Evolutionary conservation across 257 asterid species (phyloP).

Genomic region (Capsicum rhomboideum): DNA sequence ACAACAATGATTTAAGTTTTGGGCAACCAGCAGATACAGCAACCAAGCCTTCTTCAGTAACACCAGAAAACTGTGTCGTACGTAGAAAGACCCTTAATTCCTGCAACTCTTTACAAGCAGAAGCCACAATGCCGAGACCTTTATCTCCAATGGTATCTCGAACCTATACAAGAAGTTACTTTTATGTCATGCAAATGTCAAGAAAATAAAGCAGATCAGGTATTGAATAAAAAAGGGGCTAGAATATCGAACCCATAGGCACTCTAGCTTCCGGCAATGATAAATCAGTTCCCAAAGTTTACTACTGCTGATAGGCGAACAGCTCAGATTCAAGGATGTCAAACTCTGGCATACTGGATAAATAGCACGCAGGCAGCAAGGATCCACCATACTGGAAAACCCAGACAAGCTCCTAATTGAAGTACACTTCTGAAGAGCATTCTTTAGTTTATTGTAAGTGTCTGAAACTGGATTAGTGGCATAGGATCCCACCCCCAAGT

Average conservation of each 20-base stretch:
- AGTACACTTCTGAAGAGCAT: conserved; percentile 33
- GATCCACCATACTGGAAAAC: conserved; percentile 40
- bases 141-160: conserved; percentile 68
- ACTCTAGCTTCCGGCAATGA: conserved; percentile 64
- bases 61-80: conserved; percentile 33
- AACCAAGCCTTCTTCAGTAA: conserved; percentile 74
- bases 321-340: conserved; percentile 74
- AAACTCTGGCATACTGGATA: conserved; percentile 53
- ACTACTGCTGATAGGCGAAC: conserved; percentile 44
- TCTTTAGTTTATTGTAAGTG: conserved; percentile 31
- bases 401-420: conserved; percentile 75
- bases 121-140: conserved; percentile 57
- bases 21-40: conserved; percentile 83
- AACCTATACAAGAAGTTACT: conserved; percentile 26
- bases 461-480: conserved; percentile 47
- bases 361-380: conserved; percentile 47
- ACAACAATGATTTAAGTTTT: conserved; percentile 60
- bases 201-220: background rate
- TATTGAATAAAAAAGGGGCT: background rate
- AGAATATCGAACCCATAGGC: conserved; percentile 55
- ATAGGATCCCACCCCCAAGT: conserved; percentile 67
- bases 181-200: background rate
- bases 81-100: conserved; percentile 68
- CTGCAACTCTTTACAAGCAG: conserved; percentile 63
- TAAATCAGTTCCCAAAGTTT: conserved; percentile 52